A percentile compares a stretch with the other conserved stretches of the same genome.
Evolutionary conservation across 441 rosid species (phyloP).

Genomic region (Pelargonium australe): DNA sequence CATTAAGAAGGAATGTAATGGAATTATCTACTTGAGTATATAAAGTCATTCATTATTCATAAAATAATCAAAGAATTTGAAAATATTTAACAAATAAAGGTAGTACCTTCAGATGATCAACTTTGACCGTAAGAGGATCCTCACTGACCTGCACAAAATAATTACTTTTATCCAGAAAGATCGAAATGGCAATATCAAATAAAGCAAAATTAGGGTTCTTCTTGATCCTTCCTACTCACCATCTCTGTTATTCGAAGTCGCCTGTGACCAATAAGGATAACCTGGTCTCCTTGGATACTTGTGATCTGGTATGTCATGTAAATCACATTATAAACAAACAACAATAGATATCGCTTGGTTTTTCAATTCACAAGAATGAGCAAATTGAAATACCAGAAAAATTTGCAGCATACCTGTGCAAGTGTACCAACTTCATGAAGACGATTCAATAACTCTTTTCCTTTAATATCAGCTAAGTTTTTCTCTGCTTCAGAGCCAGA

Average conservation of each 20-base stretch:
- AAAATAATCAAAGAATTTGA: constrained; percentile 11
- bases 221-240: constrained; percentile 39
- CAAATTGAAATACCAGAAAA: constrained; percentile 3
- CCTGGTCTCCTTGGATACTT: constrained; percentile 87
- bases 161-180: constrained; percentile 14
- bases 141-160: constrained; percentile 61
- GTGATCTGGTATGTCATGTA: constrained; percentile 56
- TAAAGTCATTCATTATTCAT: not conserved
- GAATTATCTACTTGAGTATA: constrained; percentile 13
- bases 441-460: constrained; percentile 72
- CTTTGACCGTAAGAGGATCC: constrained; percentile 92
- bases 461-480: constrained; percentile 62
- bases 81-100: constrained; percentile 14
- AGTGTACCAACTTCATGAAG: constrained; percentile 98
- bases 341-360: not conserved
- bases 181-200: not conserved
- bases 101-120: constrained; percentile 89
- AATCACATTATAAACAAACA: constrained; percentile 10
- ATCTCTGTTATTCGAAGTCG: constrained; percentile 86
- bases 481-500: constrained; percentile 69
- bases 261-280: constrained; percentile 87
- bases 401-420: constrained; percentile 61
- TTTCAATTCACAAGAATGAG: not conserved
- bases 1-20: constrained; percentile 11
- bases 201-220: not conserved